Conservation (phyloP, 148 eudicot genomes). For the Rheum nobile region DNA sequence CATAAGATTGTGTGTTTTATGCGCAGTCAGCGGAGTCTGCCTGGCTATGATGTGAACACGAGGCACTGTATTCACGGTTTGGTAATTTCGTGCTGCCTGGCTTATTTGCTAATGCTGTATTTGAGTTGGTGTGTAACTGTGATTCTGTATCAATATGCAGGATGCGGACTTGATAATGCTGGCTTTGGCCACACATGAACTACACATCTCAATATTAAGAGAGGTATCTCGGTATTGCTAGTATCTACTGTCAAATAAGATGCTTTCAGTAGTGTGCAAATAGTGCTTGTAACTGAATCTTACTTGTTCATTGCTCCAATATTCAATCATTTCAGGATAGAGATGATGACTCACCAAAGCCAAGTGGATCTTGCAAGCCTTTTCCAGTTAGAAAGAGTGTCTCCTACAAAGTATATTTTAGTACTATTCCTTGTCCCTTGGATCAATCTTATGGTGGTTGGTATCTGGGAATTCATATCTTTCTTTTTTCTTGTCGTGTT, state of each 20-base stretch:
- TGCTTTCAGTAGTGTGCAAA: neutral
- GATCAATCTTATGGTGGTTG: neutral
- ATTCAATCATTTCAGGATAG: constrained; percentile 2
- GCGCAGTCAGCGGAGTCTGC: constrained; percentile 20
- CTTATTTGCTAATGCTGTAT: neutral
- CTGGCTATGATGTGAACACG: constrained; percentile 27
- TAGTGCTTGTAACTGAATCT: neutral
- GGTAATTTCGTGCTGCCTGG: constrained; percentile 18
- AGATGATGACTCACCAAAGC: neutral
- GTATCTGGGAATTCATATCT: neutral
- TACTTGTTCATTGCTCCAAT: neutral
- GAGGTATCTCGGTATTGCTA: constrained; percentile 15
- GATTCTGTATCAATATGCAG: constrained; percentile 8
- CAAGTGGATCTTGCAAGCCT: neutral
- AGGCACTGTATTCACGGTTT: constrained; percentile 37
- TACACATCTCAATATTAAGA: constrained; percentile 33
- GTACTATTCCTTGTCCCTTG: neutral
- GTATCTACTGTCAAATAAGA: neutral
- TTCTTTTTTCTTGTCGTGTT: neutral
- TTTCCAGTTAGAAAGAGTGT: neutral
- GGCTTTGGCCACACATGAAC: constrained; percentile 35
- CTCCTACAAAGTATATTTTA: constrained; percentile 16
- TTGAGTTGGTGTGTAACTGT: neutral
- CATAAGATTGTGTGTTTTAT: constrained; percentile 41
- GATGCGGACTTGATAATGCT: constrained; percentile 42